These are phyloP conservation scores for Colletotrichum graminicola DNA, from an alignment of 2,329 filamentous ascomycete genomes.

Conservation along the genomic window DNA sequence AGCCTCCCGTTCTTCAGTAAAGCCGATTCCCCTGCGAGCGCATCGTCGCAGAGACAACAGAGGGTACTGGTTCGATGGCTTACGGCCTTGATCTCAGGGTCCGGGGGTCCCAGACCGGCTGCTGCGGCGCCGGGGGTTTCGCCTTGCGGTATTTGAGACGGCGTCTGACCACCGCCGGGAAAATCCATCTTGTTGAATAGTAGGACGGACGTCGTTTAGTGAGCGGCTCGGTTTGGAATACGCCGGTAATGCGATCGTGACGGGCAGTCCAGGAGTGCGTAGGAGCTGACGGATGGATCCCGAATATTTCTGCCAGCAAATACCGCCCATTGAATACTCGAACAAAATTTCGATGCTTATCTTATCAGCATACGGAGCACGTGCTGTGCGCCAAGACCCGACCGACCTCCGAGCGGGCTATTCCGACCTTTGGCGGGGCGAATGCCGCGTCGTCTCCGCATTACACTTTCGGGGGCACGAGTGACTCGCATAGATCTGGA, in stretches of 20 bases:
- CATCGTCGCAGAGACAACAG: background rate
- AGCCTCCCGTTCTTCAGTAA: background rate
- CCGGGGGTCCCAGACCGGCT: constrained; percentile 55
- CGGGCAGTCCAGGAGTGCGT: constrained; percentile 24
- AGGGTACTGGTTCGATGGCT: constrained; percentile 43
- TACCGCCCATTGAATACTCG: constrained; percentile 50
- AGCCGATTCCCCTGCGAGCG: background rate
- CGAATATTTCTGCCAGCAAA: constrained; percentile 55
- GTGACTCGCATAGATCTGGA: background rate
- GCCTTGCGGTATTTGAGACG: constrained; percentile 35
- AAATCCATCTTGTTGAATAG: constrained; percentile 53
- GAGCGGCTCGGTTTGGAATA: background rate
- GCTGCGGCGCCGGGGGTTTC: constrained; percentile 43
- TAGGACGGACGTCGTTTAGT: background rate
- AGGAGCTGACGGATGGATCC: constrained; percentile 44
- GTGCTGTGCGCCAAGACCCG: constrained; percentile 14
- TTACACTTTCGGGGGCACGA: background rate
- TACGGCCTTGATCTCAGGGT: constrained; percentile 66
- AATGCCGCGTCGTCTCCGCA: constrained; percentile 16
- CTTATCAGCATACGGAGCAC: constrained; percentile 33
- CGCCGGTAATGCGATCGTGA: constrained; percentile 23
- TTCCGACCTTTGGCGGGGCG: constrained; percentile 4
- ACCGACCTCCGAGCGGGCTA: constrained; percentile 21
- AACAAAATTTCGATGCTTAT: constrained; percentile 34
- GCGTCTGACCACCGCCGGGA: constrained; percentile 46